Evolutionary conservation across 1,284 basidiomycete species (phyloP), one percentile per base, ranked within the genome.

Genomic region (Ceratobasidium sp.): DNA sequence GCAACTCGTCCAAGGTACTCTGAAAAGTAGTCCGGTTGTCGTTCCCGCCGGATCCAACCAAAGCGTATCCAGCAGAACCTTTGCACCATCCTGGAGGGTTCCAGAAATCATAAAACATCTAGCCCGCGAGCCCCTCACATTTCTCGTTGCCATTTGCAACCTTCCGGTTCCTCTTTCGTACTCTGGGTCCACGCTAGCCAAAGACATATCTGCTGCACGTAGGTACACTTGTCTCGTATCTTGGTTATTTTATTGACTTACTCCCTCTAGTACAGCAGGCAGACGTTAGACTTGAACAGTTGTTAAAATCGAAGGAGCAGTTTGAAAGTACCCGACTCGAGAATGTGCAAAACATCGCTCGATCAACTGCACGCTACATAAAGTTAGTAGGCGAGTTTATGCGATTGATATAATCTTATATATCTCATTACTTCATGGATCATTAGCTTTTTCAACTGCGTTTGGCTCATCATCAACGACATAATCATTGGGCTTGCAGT

Each of bases 391-490:
- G 39, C 69, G 72, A 50, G 71, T 60, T 32, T 73, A 2, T 72
- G 75, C 12, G 73, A n/a, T 57, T 41, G 72, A 73, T 52, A 48
- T 70, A 32, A 72, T 45, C 34, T 8, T 59, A 21, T 26, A n/a
- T 46, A 12, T 14, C 30, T 4, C 45, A 21, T 18, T 23, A 26
- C 23, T 21, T 36, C 10, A 71, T 23, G 65, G 73, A n/a, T n/a
- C n/a, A n/a, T n/a, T 75, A 96, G 93, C 62, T 94, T 96, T 77
- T 96, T 93, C 84, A 97, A 96, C 77, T 90, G 88, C 30, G 84
- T 96, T 1, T 98, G 96, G 96, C 83, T 97, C 0, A 87, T 96
- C 21, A 80, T 94, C 74, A 98, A 98, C 80, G 96, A 98, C 80
- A 79, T 95, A 36, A 93, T 94, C 36, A 84, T 96, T 36, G 94